phyloP scores from a whole-genome alignment of 805 yeast species.

The Myxozyma kluyveri region DNA sequence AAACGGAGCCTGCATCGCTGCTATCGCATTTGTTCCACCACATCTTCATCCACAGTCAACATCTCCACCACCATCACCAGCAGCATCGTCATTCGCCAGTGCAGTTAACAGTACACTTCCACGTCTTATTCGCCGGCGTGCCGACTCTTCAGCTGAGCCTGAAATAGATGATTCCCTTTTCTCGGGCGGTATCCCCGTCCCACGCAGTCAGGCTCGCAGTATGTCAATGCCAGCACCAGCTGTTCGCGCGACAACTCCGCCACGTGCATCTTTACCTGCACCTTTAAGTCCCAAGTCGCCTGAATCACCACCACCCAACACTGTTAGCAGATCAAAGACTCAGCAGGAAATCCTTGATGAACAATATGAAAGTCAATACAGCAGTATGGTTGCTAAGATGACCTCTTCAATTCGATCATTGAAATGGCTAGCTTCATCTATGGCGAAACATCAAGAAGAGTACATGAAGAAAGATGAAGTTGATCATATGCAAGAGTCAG shows the following conservation, averaged over 20 bases:
- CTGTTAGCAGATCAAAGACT: background rate
- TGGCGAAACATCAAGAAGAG: constrained; percentile 29
- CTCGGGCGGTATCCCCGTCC: background rate
- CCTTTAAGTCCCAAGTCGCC: background rate
- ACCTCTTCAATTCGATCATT: constrained; percentile 25
- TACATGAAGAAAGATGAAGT: constrained; percentile 25
- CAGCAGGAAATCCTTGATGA: constrained; percentile 19
- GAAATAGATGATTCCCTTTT: background rate
- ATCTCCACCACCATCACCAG: constrained; percentile 3
- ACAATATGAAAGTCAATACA: constrained; percentile 16
- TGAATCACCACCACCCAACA: background rate
- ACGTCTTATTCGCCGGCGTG: background rate
- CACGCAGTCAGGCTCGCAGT: background rate
- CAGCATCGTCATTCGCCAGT: background rate
- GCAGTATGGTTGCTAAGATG: constrained; percentile 24
- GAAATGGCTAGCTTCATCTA: constrained; percentile 28
- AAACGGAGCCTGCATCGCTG: constrained; percentile 27
- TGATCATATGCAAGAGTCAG: constrained; percentile 21
- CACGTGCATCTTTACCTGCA: no score
- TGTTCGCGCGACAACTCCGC: constrained; percentile 1
- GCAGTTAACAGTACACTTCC: background rate
- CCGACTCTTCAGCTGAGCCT: background rate
- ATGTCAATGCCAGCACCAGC: background rate
- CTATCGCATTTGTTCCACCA: constrained; percentile 22
- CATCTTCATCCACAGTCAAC: background rate